Base-by-base conservation (phyloP, 2,329 filamentous ascomycete species). In the Sporothrix pseudoabietina region DNA sequence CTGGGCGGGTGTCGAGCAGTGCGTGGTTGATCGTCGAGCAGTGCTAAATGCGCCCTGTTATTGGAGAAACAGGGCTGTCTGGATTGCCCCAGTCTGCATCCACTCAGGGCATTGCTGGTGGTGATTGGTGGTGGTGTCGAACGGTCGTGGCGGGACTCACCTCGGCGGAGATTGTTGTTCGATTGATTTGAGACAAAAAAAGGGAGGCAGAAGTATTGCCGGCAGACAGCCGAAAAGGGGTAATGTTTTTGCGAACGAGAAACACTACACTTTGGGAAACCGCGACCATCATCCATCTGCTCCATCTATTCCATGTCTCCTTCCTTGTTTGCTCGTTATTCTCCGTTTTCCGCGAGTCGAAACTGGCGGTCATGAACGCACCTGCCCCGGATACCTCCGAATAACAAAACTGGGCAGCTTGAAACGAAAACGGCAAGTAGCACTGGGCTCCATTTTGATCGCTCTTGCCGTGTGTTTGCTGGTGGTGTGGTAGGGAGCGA, bases 341-440 rank as follows among this genome's bases (percentile, higher is more conserved):
- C 41, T 68, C 41, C 41, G 44, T 14, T 68, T 14, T n/a, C 26
- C 41, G 12, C 12, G 14, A 47, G 39, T 32, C 35, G 41, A 1
- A 1, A 22, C 65, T 35, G 16, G 65, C 22, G 19, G 26, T 1
- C 3, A 9, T 22, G 35, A 41, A 63, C 16, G 65, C 41, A 54
- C 44, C 16, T 69, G 26, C 44, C 44, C 65, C 65, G 65, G 65
- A 49, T 68, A 44, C 65, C 65, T 49, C 65, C 65, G 65, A 68
- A 35, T 4, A 19, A 49, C 44, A 49, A 16, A 49, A 16, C 4
- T 49, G 44, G 22, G 44, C 26, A n/a, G 32, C 65, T 26, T 26
- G 26, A 26, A 26, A 26, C 41, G 5, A 68, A 68, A 32, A n/a
- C 65, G 65, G 68, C 35, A 57, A 32, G 68, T 57, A 71, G 22